Base-by-base conservation (phyloP, 139 green algal genomes). In the Penium margaritaceum region DNA sequence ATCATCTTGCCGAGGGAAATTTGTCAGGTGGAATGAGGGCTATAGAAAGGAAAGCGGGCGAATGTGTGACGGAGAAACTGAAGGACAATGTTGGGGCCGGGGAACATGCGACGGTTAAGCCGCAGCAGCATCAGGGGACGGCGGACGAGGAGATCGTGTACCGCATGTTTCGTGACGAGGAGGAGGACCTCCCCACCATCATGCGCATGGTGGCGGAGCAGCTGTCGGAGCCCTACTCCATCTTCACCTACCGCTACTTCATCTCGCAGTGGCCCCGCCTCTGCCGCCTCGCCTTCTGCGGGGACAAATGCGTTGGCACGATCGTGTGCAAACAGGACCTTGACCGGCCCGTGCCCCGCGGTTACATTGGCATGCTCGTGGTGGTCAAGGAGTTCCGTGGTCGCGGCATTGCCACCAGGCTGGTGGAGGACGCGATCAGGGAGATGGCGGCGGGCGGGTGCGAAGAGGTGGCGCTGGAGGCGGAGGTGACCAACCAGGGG, bases 241-340 rank as follows among this genome's bases (percentile, higher is more conserved):
- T 99, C 7, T 99, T 98, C 85, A 99, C 95, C 0, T 99, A 99
- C 80, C 88, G 93, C 41, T 93, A 85, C 71, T 97, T 97, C 54
- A 67, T 97, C 37, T 82, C 89, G 27, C 77, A 88, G 9, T 99
- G 94, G 94, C 95, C 94, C 0, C 78, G 91, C 36, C 88, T 98
- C 1, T 96, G 89, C 69, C 96, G 87, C 55, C 61, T 98, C 3
- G 89, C 86, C n/a, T n/a, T n/a, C n/a, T n/a, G n/a, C n/a, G n/a
- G n/a, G n/a, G n/a, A n/a, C n/a, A n/a, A n/a, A n/a, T 79, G 63
- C 34, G 51, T 88, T 27, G 82, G 77, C n/a, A 55, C 84, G 1
- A 82, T 99, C 3, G 89, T 99, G n/a, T 94, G 90, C 79, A 99
- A 99, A 57, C 79, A 94, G 80, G 92, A 97, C 19, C 15, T 80